Percentiles rank a stretch among this genome's conserved stretches.
phyloP scores from a whole-genome alignment of 768 basidiomycete genomes.

The Rhodotorula toruloides region DNA sequence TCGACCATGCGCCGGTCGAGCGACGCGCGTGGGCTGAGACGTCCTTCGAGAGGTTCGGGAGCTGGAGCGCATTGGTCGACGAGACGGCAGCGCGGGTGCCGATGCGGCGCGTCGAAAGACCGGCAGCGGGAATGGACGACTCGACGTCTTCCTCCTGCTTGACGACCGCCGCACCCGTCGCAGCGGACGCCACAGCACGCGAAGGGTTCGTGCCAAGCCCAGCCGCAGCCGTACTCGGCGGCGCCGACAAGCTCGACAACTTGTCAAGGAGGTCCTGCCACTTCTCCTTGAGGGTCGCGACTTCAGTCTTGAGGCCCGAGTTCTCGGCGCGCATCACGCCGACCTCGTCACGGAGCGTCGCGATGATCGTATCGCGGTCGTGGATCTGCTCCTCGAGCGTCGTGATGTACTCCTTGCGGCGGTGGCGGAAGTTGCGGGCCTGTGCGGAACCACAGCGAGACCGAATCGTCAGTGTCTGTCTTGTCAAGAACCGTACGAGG shows the following conservation, averaged over 20 bases:
- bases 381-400: conserved; percentile 90
- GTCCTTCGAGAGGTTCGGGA: conserved; percentile 48
- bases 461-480: not conserved
- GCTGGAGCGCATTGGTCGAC: conserved; percentile 30
- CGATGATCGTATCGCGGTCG: conserved; percentile 82
- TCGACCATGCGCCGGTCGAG: conserved; percentile 11
- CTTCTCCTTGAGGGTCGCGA: conserved; percentile 48
- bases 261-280: conserved; percentile 42
- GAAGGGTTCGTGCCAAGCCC: conserved; percentile 35
- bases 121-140: conserved; percentile 25
- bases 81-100: conserved; percentile 38
- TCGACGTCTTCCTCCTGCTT: conserved; percentile 29
- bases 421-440: conserved; percentile 45
- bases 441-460: not conserved
- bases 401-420: conserved; percentile 69
- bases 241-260: conserved; percentile 18
- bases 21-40: conserved; percentile 35
- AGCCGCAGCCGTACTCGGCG: not conserved
- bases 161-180: not conserved
- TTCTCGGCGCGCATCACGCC: conserved; percentile 30
- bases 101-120: conserved; percentile 21
- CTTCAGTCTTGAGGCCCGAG: conserved; percentile 44
- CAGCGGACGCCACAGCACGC: conserved; percentile 16
- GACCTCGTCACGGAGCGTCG: conserved; percentile 38
- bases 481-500: not conserved